Evolutionary conservation across 208 protist species (phyloP).

Genomic region (Leishmania tarentolae): DNA sequence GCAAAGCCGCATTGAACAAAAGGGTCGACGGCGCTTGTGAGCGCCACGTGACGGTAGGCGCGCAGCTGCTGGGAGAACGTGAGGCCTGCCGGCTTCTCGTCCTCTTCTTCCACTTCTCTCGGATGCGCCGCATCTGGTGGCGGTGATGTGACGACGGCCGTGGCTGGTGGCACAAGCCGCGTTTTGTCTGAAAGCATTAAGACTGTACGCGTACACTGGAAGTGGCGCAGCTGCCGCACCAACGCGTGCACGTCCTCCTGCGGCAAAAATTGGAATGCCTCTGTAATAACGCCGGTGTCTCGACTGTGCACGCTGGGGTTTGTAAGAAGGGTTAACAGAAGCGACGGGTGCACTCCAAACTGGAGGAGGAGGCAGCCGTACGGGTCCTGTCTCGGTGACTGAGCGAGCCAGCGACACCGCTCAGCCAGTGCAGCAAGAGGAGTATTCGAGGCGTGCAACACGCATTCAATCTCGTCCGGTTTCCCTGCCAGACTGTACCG

Average conservation of each 20-base stretch:
- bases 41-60: conserved; percentile 14
- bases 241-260: conserved; percentile 26
- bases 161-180: conserved; percentile 16
- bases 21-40: conserved; percentile 14
- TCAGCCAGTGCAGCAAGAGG: conserved; percentile 84
- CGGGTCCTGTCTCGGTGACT: conserved; percentile 54
- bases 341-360: conserved; percentile 44
- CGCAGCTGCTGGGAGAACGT: conserved; percentile 13
- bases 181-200: conserved; percentile 11
- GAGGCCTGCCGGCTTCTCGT: not conserved
- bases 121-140: not conserved
- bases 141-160: not conserved
- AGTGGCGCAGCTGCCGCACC: conserved; percentile 18
- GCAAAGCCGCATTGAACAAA: conserved; percentile 22
- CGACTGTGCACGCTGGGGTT: conserved; percentile 58
- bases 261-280: conserved; percentile 18
- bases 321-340: conserved; percentile 40
- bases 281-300: conserved; percentile 16
- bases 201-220: conserved; percentile 5
- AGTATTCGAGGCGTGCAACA: conserved; percentile 67
- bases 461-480: conserved; percentile 77
- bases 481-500: conserved; percentile 54
- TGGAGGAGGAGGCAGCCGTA: conserved; percentile 70
- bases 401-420: conserved; percentile 74
- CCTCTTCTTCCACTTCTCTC: not conserved